Conservation (phyloP, 345 rosid species). For the Corchorus olitorius region DNA sequence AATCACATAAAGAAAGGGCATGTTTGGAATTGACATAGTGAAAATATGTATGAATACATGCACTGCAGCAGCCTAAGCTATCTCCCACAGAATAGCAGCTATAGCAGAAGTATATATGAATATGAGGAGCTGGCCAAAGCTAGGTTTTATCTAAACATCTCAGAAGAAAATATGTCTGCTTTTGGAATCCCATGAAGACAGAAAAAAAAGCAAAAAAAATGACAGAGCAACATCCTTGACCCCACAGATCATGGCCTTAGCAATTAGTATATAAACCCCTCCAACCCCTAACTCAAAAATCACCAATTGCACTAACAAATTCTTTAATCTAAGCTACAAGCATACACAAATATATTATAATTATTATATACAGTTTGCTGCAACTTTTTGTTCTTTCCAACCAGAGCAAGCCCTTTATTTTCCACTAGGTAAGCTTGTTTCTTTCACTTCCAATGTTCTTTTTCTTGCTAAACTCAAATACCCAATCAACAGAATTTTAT, state of each 20-base stretch:
- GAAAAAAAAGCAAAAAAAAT: constrained; percentile 8
- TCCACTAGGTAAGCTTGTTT: constrained; percentile 13
- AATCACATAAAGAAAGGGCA: constrained; percentile 45
- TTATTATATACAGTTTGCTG: not conserved
- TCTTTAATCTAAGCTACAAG: not conserved
- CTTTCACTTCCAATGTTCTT: not conserved
- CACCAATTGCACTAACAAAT: constrained; percentile 29
- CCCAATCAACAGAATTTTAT: not conserved
- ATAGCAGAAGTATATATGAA: constrained; percentile 13
- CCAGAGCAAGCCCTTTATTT: not conserved
- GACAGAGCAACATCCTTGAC: constrained; percentile 23
- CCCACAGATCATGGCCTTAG: constrained; percentile 24
- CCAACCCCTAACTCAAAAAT: constrained; percentile 29
- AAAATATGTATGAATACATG: constrained; percentile 31
- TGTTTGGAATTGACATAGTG: constrained; percentile 21
- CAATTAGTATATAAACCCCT: constrained; percentile 50
- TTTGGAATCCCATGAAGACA: constrained; percentile 36
- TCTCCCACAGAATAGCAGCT: constrained; percentile 32
- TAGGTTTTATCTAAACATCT: constrained; percentile 31
- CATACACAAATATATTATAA: not conserved
- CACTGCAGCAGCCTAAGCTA: not conserved
- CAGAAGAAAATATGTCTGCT: constrained; percentile 22
- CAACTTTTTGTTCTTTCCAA: not conserved
- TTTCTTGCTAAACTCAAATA: not conserved
- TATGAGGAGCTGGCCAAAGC: constrained; percentile 2